Evolutionary conservation across 1,284 basidiomycete genomes (phyloP), one percentile per base, ranked within the genome.

Genomic region (Vanrija pseudolonga): DNA sequence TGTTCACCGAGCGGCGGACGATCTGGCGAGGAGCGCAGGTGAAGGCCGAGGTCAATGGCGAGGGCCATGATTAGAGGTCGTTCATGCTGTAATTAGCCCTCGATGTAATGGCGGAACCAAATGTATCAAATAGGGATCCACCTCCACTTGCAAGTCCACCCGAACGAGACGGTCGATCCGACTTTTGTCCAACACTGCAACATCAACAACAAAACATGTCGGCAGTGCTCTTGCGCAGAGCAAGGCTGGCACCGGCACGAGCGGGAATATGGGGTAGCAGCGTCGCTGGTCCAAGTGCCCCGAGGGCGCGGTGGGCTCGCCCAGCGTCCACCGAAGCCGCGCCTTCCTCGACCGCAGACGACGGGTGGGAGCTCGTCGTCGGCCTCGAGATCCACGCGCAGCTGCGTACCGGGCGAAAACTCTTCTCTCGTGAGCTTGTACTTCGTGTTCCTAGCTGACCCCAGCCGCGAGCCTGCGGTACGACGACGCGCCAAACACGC

Each of bases 321-420:
- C 14, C 32, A 12, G 32, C 32, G 12, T 32, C 32, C 9, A 32
- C 32, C 32, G 32, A 9, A 32, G 32, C 32, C 5, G 9, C 24
- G 24, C 24, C 24, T 26, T 26, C 24, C 24, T 9, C 24, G 32
- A 4, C 47, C 20, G 1, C 38, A 11, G 9, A 38, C 12, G 58
- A 59, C 17, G 88, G 84, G 8, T 94, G 89, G 89, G 82, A 88
- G 64, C 84, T 94, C 19, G 81, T 96, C 50, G 86, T 98, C 44
- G 96, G 96, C 22, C 87, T 98, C 45, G 95, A 98, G 71, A 90
- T 94, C 11, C 96, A 98, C 70, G 89, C 92, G 0, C 95, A 98
- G 75, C 84, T 98, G 65, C 89, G 88, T 72, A 87, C 90, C 12
- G 83, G 85, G 50, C 79, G 80, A 56, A 98, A 98, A 76, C 81